Evolutionary conservation across 1,284 basidiomycete genomes (phyloP), one percentile per base, ranked within the genome.

Genomic region (Flammula alnicola): DNA sequence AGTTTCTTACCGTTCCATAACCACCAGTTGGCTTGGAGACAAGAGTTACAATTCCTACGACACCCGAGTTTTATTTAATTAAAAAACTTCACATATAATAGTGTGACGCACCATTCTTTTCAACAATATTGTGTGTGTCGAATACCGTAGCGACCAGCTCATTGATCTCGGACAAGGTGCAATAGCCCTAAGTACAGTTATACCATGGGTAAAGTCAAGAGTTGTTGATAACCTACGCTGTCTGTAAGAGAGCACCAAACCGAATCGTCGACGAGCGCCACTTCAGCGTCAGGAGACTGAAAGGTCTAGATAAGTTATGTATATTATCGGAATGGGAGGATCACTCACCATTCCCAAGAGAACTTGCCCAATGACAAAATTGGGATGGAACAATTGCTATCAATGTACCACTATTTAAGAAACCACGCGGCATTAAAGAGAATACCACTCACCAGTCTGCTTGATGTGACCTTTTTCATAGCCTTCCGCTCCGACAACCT

Each of bases 331-430:
- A 14, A 14, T 25, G 22, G 10, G 7, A 22, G 20, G 19, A 20
- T 40, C n/a, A 39, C 44, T 39, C 17, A 44, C 50, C 26, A 19
- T 9, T 11, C 29, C 25, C n/a, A 47, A 38, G 11, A 52, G 41
- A 1, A 47, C 39, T 17, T 52, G 50, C 2, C 45, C 45, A 26
- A 52, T 47, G 7, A 47, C 26, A 31, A 30, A 52, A 16, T 52
- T 52, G 8, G 50, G 50, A 14, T 52, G 50, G 20, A 52, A 52
- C 22, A 47, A 25, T 30, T 52, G 39, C 50, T 52, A 17, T 4
- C 9, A 5, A 11, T 29, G 7, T 12, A n/a, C n/a, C n/a, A n/a
- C n/a, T n/a, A n/a, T n/a, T n/a, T n/a, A n/a, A n/a, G n/a, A n/a
- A n/a, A n/a, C n/a, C n/a, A n/a, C n/a, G n/a, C n/a, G n/a, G n/a